phyloP scores from a whole-genome alignment of 2,329 filamentous ascomycete species.

The Fusarium clavum region DNA sequence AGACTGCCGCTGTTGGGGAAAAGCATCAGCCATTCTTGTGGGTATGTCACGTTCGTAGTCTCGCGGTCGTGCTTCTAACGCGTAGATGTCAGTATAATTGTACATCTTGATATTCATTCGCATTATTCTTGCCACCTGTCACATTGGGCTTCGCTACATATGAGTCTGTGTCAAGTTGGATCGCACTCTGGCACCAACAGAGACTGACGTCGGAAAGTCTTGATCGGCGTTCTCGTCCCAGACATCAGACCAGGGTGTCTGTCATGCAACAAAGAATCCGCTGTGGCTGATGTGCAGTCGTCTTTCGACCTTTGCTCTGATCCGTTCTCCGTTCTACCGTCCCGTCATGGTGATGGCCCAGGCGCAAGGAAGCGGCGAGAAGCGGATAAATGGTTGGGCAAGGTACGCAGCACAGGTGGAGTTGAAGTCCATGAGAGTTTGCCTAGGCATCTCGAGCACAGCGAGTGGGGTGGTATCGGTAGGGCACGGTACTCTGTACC shows the following conservation, averaged over 20 bases:
- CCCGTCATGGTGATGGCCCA: conserved; percentile 31
- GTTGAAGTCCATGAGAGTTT: conserved; percentile 35
- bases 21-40: conserved; percentile 5
- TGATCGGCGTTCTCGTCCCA: conserved; percentile 37
- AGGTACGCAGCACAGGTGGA: conserved; percentile 30
- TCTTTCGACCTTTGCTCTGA: background rate
- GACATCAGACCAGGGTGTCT: conserved; percentile 40
- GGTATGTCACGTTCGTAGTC: background rate
- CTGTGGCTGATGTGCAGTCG: conserved; percentile 36
- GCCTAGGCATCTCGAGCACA: conserved; percentile 8
- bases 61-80: background rate
- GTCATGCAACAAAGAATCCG: conserved; percentile 43
- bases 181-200: conserved; percentile 2
- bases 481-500: conserved; percentile 30
- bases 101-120: conserved; percentile 7
- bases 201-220: conserved; percentile 3
- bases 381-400: conserved; percentile 28
- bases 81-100: background rate
- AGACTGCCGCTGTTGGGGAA: conserved; percentile 33
- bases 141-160: conserved; percentile 28
- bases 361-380: conserved; percentile 46
- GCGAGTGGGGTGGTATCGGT: conserved; percentile 33
- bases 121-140: conserved; percentile 22
- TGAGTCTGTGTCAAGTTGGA: conserved; percentile 20
- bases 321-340: background rate